Conservation (phyloP, 2,329 filamentous ascomycete species). For the Fusarium compactum region DNA sequence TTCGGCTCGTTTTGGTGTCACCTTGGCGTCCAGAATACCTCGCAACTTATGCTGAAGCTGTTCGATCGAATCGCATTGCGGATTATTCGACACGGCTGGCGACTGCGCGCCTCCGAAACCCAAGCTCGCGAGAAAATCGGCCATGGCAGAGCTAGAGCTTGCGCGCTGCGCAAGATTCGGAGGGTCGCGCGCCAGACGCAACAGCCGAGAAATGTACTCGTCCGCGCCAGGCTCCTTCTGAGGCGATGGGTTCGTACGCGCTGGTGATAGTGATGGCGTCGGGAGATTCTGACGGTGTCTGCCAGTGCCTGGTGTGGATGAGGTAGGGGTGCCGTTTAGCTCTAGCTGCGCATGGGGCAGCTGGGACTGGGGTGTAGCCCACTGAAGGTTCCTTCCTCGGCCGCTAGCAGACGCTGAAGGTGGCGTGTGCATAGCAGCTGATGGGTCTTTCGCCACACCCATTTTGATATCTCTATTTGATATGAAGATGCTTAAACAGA, state of each 20-base stretch:
- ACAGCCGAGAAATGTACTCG: slow-evolving; percentile 30
- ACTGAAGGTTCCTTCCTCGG: not conserved
- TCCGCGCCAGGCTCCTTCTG: slow-evolving; percentile 38
- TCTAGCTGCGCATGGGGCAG: not conserved
- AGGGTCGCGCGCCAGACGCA: slow-evolving; percentile 28
- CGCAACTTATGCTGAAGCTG: slow-evolving; percentile 63
- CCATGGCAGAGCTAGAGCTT: slow-evolving; percentile 47
- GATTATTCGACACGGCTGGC: slow-evolving; percentile 36
- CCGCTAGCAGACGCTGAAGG: slow-evolving; percentile 6
- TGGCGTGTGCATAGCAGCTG: slow-evolving; percentile 20
- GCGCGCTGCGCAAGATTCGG: not conserved
- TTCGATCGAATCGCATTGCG: slow-evolving; percentile 53
- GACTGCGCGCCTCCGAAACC: slow-evolving; percentile 47
- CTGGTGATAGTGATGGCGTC: slow-evolving; percentile 5
- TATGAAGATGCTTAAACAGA: not conserved
- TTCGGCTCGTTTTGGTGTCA: slow-evolving; percentile 62
- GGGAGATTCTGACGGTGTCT: not conserved
- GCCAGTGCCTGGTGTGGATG: slow-evolving; percentile 14
- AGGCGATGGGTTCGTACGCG: slow-evolving; percentile 6
- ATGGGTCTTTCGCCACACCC: not conserved
- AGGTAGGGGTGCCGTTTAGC: slow-evolving; percentile 15
- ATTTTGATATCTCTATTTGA: not conserved
- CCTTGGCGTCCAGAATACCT: slow-evolving; percentile 56
- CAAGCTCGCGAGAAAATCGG: slow-evolving; percentile 56
- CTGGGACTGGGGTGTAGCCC: slow-evolving; percentile 13